A percentile compares a stretch with the other conserved stretches of the same genome.
phyloP scores from a whole-genome alignment of 2,329 filamentous ascomycete species.

The Lachnellula arida region DNA sequence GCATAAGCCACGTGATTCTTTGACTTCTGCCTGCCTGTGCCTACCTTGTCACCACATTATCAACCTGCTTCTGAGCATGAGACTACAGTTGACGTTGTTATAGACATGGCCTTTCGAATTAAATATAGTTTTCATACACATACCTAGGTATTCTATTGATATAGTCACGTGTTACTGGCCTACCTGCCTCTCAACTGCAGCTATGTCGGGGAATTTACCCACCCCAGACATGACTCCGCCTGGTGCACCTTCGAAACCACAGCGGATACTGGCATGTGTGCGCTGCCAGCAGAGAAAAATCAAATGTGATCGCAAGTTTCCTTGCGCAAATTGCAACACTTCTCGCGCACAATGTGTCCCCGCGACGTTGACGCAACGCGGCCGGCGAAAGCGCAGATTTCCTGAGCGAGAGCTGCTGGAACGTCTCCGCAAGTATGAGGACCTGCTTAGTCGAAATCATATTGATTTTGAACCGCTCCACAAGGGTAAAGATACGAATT shows the following conservation, averaged over 20 bases:
- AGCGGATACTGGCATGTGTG: conserved; percentile 50
- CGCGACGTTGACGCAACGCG: conserved; percentile 50
- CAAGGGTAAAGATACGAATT: conserved; percentile 22
- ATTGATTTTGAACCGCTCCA: conserved; percentile 28
- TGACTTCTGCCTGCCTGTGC: no score
- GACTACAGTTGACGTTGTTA: no score
- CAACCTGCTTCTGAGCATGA: no score
- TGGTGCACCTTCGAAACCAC: conserved; percentile 14
- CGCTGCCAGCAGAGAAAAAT: conserved; percentile 74
- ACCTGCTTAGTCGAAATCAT: conserved; percentile 26
- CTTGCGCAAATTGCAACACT: conserved; percentile 65
- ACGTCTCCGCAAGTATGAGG: conserved; percentile 28
- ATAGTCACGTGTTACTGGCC: no score
- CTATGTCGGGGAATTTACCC: background rate
- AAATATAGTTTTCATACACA: no score
- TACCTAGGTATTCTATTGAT: no score
- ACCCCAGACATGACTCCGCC: conserved; percentile 5
- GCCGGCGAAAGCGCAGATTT: conserved; percentile 49
- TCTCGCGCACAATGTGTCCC: conserved; percentile 58
- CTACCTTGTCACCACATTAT: no score
- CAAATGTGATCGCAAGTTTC: conserved; percentile 67
- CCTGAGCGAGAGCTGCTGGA: conserved; percentile 28
- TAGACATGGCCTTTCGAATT: no score
- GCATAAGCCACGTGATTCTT: no score
- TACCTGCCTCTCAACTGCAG: background rate